Evolutionary conservation across 352 stramenopile species (phyloP), one percentile per base, ranked within the genome.

Genomic region (Pythium aphanidermatum): DNA sequence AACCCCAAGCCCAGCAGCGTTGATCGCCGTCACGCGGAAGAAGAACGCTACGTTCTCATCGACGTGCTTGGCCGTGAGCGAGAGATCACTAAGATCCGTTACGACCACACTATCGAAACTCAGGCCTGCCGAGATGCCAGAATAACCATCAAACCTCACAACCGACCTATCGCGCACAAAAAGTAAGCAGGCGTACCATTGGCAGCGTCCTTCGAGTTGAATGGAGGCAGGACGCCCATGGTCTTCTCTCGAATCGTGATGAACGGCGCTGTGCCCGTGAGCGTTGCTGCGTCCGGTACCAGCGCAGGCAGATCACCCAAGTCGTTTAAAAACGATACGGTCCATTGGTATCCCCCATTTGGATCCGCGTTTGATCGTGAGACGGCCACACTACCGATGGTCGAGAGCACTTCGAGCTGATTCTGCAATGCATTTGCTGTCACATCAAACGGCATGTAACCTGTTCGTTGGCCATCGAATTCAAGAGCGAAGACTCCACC

Each of bases 21-120:
- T 98, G 19, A 92, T 86, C 20, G 94, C 94, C 5, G 79, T 88
- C 16, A 98, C 92, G 13, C 90, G 77, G 43, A 98, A 90, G 59
- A 96, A 98, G 51, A 98, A 98, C 9, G 87, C 73, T 5, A 98
- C 86, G 24, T 96, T 96, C 41, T 97, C 82, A 30, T 97, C 86
- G 2, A 98, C 69, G 10, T 86, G 69, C 23, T 74, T 66, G 5
- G 96, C 83, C 1, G 70, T 83, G 36, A 93, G 60, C 1, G 70
- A 65, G n/a, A 97, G 60, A 36, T 92, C 67, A 32, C 75, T 87
- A 19, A 97, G 49, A 48, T 98, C 88, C 1, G 86, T 95, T 13
- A 98, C 39, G 4, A 96, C 60, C 5, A 74, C 62, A 13, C 83
- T 95, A 27, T 92, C 92, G 42, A 96, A 86, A 19, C 85, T 90